Evolutionary conservation across 2,329 filamentous ascomycete genomes (phyloP).

Genomic region (Fusarium pseudocircinatum): DNA sequence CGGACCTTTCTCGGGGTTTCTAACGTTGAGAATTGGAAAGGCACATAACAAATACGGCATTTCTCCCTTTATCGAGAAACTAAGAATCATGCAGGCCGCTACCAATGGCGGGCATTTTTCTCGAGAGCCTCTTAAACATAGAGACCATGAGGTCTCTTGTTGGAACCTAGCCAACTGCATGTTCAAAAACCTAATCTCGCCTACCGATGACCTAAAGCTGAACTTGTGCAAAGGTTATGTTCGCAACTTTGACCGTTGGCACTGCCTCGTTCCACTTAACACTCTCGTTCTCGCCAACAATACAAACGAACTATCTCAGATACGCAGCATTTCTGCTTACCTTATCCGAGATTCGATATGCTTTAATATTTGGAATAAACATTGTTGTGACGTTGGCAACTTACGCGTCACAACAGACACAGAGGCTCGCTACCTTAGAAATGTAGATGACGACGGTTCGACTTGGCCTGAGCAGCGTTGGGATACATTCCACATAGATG

Average conservation of each 20-base stretch:
- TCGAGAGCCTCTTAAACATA: too few relatives aligned
- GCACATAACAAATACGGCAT: background rate
- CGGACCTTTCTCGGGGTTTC: rapidly evolving
- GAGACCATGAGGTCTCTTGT: background rate
- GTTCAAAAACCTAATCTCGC: background rate
- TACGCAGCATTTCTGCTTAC: background rate
- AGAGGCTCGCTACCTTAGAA: background rate
- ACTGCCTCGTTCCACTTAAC: rapidly evolving
- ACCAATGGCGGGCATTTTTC: too few relatives aligned
- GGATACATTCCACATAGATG: background rate
- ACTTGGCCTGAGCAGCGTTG: background rate
- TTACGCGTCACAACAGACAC: rapidly evolving
- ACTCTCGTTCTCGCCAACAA: rapidly evolving
- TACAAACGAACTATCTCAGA: rapidly evolving
- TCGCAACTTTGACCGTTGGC: background rate
- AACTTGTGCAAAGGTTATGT: background rate
- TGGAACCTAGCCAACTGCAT: background rate
- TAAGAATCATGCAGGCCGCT: background rate
- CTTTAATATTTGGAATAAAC: rapidly evolving
- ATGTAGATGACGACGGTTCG: rapidly evolving
- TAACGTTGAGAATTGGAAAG: background rate
- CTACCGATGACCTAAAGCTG: background rate
- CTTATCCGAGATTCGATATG: background rate
- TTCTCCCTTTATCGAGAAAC: background rate
- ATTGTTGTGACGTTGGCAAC: background rate